phyloP scores from a whole-genome alignment of 192 early-diverging fungal genomes.

The Backusella sp. region DNA sequence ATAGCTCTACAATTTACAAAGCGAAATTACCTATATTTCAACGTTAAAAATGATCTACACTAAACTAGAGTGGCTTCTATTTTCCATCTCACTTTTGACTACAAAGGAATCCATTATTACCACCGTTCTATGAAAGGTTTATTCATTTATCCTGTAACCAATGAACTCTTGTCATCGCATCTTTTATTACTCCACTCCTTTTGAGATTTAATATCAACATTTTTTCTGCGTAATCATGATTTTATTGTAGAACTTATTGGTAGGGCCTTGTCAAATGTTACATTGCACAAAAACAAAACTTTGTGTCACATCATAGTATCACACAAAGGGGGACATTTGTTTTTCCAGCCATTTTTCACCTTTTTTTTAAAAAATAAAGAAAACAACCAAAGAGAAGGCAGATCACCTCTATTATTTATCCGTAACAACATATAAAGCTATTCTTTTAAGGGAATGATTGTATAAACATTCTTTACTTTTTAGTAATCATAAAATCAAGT shows the following conservation, averaged over 20 bases:
- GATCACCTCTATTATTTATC: neutral
- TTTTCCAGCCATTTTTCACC: neutral
- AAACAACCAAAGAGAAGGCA: neutral
- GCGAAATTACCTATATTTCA: neutral
- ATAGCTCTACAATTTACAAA: neutral
- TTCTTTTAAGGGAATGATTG: neutral
- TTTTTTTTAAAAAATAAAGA: neutral
- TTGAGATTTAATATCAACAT: neutral
- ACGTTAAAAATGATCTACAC: neutral
- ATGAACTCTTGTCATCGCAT: neutral
- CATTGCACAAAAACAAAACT: neutral
- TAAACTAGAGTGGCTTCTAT: neutral
- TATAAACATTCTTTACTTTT: neutral
- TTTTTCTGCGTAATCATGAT: slow-evolving; percentile 2
- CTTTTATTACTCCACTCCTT: neutral
- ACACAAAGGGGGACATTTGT: neutral
- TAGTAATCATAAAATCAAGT: neutral
- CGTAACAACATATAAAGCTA: neutral
- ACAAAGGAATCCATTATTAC: neutral
- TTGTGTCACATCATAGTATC: neutral
- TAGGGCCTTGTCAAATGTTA: neutral
- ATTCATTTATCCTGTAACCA: neutral
- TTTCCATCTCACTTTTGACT: neutral
- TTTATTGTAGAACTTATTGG: slow-evolving; percentile 5
- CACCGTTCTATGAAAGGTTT: neutral